These are phyloP conservation scores for Litsea cubeba DNA, from an alignment of 164 flowering plant genomes.

Conservation along the genomic window DNA sequence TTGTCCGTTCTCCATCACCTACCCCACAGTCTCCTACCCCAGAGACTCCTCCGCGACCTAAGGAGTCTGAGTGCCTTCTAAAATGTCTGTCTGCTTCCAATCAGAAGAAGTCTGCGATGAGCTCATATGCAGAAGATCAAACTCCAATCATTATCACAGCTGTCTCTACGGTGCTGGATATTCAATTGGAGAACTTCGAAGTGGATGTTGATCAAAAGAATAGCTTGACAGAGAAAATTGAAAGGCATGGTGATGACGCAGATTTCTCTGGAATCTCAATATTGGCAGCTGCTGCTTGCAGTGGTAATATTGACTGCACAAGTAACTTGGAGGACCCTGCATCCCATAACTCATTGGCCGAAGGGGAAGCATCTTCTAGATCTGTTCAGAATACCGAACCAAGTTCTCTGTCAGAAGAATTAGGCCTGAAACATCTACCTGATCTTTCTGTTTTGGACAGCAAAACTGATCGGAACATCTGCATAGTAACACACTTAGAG, in stretches of 20 bases:
- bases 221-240: conserved; percentile 7
- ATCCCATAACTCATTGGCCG: too few species aligned
- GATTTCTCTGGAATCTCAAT: conserved; percentile 70
- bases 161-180: background rate
- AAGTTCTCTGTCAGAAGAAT: conserved; percentile 6
- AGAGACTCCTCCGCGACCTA: conserved; percentile 15
- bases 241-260: conserved; percentile 17
- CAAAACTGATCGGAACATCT: conserved; percentile 13
- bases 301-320: conserved; percentile 21
- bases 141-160: background rate
- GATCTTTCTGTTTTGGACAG: conserved; percentile 9
- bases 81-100: conserved; percentile 15
- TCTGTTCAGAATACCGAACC: conserved; percentile 8
- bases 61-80: conserved; percentile 19
- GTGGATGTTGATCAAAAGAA: background rate
- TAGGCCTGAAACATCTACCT: conserved; percentile 7
- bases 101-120: conserved; percentile 7
- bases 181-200: background rate
- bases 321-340: conserved; percentile 8
- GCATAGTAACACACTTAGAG: background rate
- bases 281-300: conserved; percentile 69
- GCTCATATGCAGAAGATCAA: background rate
- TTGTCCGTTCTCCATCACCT: conserved; percentile 43
- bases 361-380: background rate
- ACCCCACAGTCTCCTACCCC: conserved; percentile 26